Evolutionary conservation across 805 yeast species (phyloP).

Genomic region (Saturnispora dispora): DNA sequence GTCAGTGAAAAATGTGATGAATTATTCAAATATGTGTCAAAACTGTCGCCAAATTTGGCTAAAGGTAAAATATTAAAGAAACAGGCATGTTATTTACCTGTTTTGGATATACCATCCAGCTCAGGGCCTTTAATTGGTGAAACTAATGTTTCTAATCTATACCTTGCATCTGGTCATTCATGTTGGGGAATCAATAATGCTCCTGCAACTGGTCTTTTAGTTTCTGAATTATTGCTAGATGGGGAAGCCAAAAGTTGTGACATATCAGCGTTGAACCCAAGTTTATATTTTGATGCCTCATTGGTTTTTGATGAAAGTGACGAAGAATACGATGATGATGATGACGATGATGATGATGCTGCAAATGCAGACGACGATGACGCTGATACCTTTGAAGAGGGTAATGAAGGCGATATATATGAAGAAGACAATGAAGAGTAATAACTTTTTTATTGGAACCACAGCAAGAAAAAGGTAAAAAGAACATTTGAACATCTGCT

Average conservation of each 20-base stretch:
- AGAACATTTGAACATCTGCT: not conserved
- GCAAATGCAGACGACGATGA: constrained; percentile 17
- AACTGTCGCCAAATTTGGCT: constrained; percentile 57
- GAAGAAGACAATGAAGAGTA: constrained; percentile 16
- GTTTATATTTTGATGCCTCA: constrained; percentile 72
- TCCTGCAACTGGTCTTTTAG: constrained; percentile 89
- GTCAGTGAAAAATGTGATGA: constrained; percentile 83
- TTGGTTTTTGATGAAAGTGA: constrained; percentile 28
- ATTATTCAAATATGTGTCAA: constrained; percentile 71
- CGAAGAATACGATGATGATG: constrained; percentile 23
- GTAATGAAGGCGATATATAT: constrained; percentile 8
- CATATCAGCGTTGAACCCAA: constrained; percentile 76
- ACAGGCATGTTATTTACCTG: constrained; percentile 95
- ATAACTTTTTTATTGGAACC: not conserved
- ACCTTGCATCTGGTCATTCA: constrained; percentile 85
- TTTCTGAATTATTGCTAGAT: constrained; percentile 80
- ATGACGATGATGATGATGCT: constrained; percentile 17
- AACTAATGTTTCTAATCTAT: constrained; percentile 74
- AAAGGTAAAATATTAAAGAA: constrained; percentile 69
- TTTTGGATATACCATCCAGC: constrained; percentile 82
- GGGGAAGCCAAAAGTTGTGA: constrained; percentile 75
- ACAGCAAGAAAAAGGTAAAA: not conserved
- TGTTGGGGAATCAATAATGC: constrained; percentile 99
- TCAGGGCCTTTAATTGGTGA: constrained; percentile 93
- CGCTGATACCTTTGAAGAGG: constrained; percentile 13